Base-by-base conservation (phyloP, 106 monocot species). In the Cymbidium sinense region DNA sequence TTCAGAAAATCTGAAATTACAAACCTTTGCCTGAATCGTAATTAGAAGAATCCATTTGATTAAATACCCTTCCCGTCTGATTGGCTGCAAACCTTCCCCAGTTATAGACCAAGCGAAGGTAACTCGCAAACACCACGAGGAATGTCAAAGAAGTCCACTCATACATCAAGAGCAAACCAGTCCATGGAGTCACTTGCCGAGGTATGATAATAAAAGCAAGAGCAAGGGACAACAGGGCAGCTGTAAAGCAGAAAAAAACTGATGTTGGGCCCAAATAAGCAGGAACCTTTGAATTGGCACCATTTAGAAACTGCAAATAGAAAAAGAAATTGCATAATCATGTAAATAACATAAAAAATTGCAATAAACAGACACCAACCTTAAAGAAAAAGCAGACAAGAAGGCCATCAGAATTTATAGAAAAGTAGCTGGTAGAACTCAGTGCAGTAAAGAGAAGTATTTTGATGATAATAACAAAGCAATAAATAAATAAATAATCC, bases 121-220 rank as follows among this genome's bases (percentile, higher is more conserved):
- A 98, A 70, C 81, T 80, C 50, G 86, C 90, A 47, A 92, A 94
- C 39, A 84, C 30, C 0, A 92, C 61, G 71, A 91, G 88, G 81
- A 88, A 94, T 37, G 76, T 37, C 30, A 80, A 44, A 82, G 87
- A 92, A 69, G 92, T 88, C 91, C 91, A 92, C 73, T 94, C 96
- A n/a, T 92, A 98, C 88, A 90, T 79, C 36, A 98, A 86, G 43
- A 98, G 77, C 81, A 98, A 82, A 61, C 96, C 96, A 2, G 90
- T 98, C 96, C 91, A 94, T 70, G 96, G 96, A 77, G 82, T 90
- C 64, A 94, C 89, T 87, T 92, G 96, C 25, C 69, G 72, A 8
- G 96, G 94, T 64, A 90, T 81, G 71, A 92, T 11, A 43, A 79
- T 19, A 76, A 98, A 94, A 39, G 96, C 83, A 73, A 98, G 61